Evolutionary conservation across 305 asterid genomes (phyloP).

Genomic region (Fraxinus sp.): DNA sequence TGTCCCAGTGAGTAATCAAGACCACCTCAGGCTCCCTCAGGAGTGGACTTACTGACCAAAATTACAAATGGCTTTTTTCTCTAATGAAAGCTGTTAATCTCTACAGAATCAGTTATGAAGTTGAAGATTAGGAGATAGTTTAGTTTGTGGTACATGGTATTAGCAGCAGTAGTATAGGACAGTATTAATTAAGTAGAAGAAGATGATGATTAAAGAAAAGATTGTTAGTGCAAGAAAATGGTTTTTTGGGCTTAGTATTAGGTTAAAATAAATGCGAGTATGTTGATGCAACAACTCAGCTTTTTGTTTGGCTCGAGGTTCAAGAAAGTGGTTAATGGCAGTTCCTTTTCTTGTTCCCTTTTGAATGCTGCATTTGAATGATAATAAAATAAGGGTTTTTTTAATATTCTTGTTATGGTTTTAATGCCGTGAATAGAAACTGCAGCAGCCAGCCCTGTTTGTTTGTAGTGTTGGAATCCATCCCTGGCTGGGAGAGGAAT

Average conservation of each 20-base stretch:
- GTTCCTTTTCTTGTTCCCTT: not conserved
- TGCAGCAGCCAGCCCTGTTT: not conserved
- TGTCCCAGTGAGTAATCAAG: conserved; percentile 34
- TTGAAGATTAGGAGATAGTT: conserved; percentile 6
- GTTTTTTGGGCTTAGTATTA: not conserved
- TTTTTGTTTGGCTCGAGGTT: not conserved
- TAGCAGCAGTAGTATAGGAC: not conserved
- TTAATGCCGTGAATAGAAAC: not conserved
- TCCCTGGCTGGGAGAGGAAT: not conserved
- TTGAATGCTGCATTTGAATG: not conserved
- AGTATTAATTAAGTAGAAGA: not conserved
- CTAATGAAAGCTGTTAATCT: not conserved
- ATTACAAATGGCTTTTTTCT: not conserved
- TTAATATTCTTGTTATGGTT: not conserved
- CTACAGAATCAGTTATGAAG: not conserved
- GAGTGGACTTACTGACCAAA: conserved; percentile 38
- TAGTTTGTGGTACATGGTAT: not conserved
- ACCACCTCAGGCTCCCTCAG: conserved; percentile 47
- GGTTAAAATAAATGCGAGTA: not conserved
- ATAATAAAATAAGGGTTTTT: not conserved
- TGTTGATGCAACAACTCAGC: not conserved
- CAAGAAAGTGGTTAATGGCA: conserved; percentile 1
- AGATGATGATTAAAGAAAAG: not conserved
- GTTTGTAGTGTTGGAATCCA: not conserved
- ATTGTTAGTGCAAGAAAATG: not conserved